Percentiles rank a stretch among this genome's conserved stretches.
These are phyloP conservation scores for Porogramme epimiltina DNA, from an alignment of 1,284 basidiomycete species.

Conservation along the genomic window DNA sequence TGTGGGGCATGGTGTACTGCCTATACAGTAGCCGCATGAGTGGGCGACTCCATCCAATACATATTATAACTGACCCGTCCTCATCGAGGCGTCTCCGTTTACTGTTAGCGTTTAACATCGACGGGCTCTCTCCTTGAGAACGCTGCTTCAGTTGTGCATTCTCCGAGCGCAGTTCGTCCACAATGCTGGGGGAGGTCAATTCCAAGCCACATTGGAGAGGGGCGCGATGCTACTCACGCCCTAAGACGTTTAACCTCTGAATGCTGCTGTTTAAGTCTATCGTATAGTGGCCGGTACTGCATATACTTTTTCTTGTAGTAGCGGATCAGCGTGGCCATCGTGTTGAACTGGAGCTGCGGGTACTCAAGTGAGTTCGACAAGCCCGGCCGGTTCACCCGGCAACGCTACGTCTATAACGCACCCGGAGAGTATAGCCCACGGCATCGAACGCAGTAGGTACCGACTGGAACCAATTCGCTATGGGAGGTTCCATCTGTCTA, in stretches of 20 bases:
- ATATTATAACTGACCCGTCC: conserved; percentile 43
- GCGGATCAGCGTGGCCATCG: conserved; percentile 65
- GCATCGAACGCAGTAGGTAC: conserved; percentile 62
- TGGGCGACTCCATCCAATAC: background rate
- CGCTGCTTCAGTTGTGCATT: conserved; percentile 48
- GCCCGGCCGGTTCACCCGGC: background rate
- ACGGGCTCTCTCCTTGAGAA: conserved; percentile 38
- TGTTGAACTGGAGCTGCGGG: conserved; percentile 73
- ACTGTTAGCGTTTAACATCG: conserved; percentile 52
- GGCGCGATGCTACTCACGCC: conserved; percentile 42
- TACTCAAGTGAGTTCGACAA: background rate
- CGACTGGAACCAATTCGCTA: conserved; percentile 77
- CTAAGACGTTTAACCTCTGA: conserved; percentile 50
- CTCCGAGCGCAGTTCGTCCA: conserved; percentile 52
- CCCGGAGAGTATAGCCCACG: conserved; percentile 66
- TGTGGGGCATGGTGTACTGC: conserved; percentile 34
- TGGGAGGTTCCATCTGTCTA: conserved; percentile 69
- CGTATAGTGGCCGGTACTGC: conserved; percentile 53
- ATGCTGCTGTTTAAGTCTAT: conserved; percentile 40
- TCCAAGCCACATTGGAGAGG: too few relatives aligned
- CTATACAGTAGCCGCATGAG: conserved; percentile 12
- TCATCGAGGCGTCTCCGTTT: conserved; percentile 59
- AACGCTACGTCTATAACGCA: conserved; percentile 30
- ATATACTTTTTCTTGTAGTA: conserved; percentile 56
- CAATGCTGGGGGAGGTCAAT: conserved; percentile 12